Percentiles rank a stretch among this genome's conserved stretches.
Conservation (phyloP, 179 eudicot genomes). For the Gypsophila paniculata region DNA sequence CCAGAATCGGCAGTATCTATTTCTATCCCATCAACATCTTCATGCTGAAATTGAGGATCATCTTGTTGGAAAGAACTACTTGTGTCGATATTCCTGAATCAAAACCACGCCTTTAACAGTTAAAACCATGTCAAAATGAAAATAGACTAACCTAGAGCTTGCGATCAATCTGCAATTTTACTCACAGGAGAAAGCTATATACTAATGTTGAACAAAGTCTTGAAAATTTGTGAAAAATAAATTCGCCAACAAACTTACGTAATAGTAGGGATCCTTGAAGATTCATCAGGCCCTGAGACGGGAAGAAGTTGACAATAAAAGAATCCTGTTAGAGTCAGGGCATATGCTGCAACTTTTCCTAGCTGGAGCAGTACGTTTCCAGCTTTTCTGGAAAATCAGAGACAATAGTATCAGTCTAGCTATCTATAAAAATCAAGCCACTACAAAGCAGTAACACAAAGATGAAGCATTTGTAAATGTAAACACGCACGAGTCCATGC, state of each 20-base stretch:
- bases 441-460: not conserved
- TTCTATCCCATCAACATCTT: slow-evolving; percentile 34
- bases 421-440: not conserved
- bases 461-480: not conserved
- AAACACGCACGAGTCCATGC: not conserved
- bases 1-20: slow-evolving; percentile 26
- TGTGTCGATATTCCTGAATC: slow-evolving; percentile 39
- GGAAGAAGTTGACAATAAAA: slow-evolving; percentile 69
- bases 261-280: slow-evolving; percentile 28
- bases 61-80: slow-evolving; percentile 24
- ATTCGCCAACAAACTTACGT: slow-evolving; percentile 41
- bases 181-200: not conserved
- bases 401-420: slow-evolving; percentile 13
- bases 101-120: slow-evolving; percentile 8
- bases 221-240: not conserved
- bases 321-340: slow-evolving; percentile 75
- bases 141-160: not conserved
- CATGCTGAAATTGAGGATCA: slow-evolving; percentile 31
- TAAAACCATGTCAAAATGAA: not conserved
- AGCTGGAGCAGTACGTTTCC: slow-evolving; percentile 58
- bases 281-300: slow-evolving; percentile 34
- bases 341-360: slow-evolving; percentile 75
- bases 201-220: not conserved
- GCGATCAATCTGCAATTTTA: not conserved
- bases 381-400: slow-evolving; percentile 51